Evolutionary conservation across 306 rosid genomes (phyloP).

Genomic region (Rosa lucieae): DNA sequence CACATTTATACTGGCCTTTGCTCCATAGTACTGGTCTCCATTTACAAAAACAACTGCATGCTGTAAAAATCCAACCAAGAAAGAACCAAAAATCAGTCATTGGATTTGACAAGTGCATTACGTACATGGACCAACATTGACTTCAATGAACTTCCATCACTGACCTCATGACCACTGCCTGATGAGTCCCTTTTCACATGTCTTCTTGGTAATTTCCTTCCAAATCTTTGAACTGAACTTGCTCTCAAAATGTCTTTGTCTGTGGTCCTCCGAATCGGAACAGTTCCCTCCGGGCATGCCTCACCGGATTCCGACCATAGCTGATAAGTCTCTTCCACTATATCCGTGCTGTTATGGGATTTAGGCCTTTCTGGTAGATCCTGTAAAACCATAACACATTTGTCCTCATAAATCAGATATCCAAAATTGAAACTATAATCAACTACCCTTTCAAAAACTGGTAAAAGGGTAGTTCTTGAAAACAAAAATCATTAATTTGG

Average conservation of each 20-base stretch:
- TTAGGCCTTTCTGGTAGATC: conserved; percentile 89
- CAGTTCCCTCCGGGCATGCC: conserved; percentile 81
- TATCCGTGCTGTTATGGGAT: conserved; percentile 40
- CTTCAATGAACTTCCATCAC: conserved; percentile 5
- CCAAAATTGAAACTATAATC: conserved; percentile 2
- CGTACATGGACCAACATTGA: not conserved
- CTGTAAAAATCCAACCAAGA: conserved; percentile 40
- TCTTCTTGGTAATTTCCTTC: conserved; percentile 72
- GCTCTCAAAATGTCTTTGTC: conserved; percentile 80
- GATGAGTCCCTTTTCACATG: conserved; percentile 75
- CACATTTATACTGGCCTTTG: conserved; percentile 88
- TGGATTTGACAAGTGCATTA: not conserved
- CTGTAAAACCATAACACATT: conserved; percentile 46
- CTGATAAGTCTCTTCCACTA: conserved; percentile 50
- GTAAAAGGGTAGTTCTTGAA: not conserved
- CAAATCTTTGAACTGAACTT: conserved; percentile 64
- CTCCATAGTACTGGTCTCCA: conserved; percentile 97
- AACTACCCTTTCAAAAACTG: not conserved
- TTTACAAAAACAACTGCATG: conserved; percentile 94
- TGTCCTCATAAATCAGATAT: conserved; percentile 15
- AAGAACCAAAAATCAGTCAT: not conserved
- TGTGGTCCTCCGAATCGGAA: conserved; percentile 82
- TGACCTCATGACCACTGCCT: conserved; percentile 91
- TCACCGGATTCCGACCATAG: conserved; percentile 79
- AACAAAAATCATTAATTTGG: not conserved